Base-by-base conservation (phyloP, 2,329 filamentous ascomycete species). In the Ramularia collo-cygni region DNA sequence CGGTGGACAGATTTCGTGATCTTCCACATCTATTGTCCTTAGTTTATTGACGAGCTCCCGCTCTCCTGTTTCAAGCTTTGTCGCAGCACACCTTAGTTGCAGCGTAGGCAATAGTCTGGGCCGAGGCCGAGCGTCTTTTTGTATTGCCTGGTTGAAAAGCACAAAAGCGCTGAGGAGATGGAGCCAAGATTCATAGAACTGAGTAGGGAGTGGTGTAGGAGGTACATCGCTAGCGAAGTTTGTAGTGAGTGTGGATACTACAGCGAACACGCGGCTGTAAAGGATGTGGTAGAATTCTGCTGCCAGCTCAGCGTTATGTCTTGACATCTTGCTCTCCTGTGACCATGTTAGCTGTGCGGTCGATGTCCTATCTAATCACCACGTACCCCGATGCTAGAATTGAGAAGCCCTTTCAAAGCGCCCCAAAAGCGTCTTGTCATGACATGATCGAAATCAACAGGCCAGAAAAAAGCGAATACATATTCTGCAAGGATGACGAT, bases 181-280 rank as follows among this genome's bases (percentile, higher is more conserved):
- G 14, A 46, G 16, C 43, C 43, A 46, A n/a, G 43, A 39, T n/a
- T 32, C 28, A 8, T 36, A 39, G 26, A 46, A 46, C 3, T 38
- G 29, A 14, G 36, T 28, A 6, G 43, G 43, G 12, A 43, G 28
- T 9, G 15, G 28, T 9, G 8, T 8, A 5, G 31, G 16, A 2
- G 26, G 19, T 15, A n/a, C 16, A 34, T 46, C 40, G 13, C 29
- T 28, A 13, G 36, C 13, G 17, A 43, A 40, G 4, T 36, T 34
- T 17, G 28, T 35, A 13, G 43, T 24, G 28, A 46, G 32, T 13
- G 43, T 14, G 9, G 24, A 17, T 10, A 37, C 17, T 13, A 38
- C 29, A 8, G 34, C 29, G 8, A 39, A 29, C 17, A 46, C n/a
- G 12, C 34, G 24, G 8, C 42, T 32, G 12, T 28, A 38, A 8